phyloP scores from a whole-genome alignment of 192 early-diverging fungal genomes.

The Linnemannia exigua region DNA sequence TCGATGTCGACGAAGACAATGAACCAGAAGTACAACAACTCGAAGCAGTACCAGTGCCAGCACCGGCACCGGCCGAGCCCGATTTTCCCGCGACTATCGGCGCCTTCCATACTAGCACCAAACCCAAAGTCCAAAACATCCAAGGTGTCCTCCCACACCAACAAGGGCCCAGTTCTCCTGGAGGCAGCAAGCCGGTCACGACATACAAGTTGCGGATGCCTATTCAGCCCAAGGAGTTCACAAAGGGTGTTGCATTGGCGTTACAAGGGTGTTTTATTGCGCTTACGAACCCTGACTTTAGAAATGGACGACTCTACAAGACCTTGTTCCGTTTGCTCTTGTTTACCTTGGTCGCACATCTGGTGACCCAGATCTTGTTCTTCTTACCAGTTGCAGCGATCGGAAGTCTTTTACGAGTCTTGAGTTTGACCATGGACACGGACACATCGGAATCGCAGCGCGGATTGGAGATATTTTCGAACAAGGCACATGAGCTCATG shows the following conservation, averaged over 20 bases:
- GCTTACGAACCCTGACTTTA: constrained; percentile 61
- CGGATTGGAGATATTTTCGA: constrained; percentile 40
- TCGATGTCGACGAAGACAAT: constrained; percentile 10
- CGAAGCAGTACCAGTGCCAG: not conserved
- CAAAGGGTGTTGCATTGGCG: constrained; percentile 58
- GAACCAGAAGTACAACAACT: not conserved
- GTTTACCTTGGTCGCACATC: constrained; percentile 56
- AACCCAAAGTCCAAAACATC: constrained; percentile 26
- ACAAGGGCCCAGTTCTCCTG: not conserved
- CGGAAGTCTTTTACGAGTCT: constrained; percentile 44
- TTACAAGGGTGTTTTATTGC: constrained; percentile 61
- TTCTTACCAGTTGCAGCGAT: constrained; percentile 59
- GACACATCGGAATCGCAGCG: constrained; percentile 55
- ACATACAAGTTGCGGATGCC: constrained; percentile 38
- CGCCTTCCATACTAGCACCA: constrained; percentile 10
- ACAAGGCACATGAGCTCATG: constrained; percentile 56
- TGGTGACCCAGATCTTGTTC: constrained; percentile 62
- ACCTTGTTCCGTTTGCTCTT: constrained; percentile 57
- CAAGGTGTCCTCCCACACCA: constrained; percentile 18
- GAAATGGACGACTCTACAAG: constrained; percentile 57
- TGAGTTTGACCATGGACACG: constrained; percentile 22
- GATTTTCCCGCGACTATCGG: constrained; percentile 11
- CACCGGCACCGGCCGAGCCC: no score
- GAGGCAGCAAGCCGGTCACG: not conserved
- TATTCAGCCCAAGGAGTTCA: constrained; percentile 52